phyloP scores from a whole-genome alignment of 2,329 filamentous ascomycete species.

The Pestalotiopsis sp. region DNA sequence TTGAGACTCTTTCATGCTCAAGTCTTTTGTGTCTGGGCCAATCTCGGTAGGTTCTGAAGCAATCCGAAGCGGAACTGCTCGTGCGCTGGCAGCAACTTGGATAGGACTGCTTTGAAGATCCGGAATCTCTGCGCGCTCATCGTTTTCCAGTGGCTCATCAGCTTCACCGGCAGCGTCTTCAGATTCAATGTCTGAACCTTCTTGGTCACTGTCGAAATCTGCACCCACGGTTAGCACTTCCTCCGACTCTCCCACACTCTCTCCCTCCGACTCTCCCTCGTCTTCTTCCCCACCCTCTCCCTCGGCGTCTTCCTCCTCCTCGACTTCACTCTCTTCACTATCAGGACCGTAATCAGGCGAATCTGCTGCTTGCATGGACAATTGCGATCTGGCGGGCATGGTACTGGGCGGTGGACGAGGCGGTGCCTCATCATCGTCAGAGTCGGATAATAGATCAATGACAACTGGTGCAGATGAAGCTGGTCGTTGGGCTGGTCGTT shows the following conservation, averaged over 20 bases:
- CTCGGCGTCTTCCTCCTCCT: conserved; percentile 15
- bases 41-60: neutral
- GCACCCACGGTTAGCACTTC: conserved; percentile 16
- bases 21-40: neutral
- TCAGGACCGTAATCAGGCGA: conserved; percentile 8
- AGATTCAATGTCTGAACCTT: conserved; percentile 10
- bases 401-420: neutral
- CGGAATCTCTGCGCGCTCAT: neutral
- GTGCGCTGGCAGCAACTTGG: neutral
- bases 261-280: conserved; percentile 20
- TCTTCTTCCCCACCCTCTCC: conserved; percentile 18
- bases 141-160: neutral
- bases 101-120: neutral
- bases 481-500: conserved; percentile 9
- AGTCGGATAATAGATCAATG: conserved; percentile 28
- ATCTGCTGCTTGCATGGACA: neutral
- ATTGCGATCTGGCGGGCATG: neutral
- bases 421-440: conserved; percentile 25
- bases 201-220: conserved; percentile 19
- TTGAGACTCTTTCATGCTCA: neutral
- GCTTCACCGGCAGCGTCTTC: neutral
- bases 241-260: conserved; percentile 17
- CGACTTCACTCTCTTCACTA: conserved; percentile 17
- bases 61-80: neutral
- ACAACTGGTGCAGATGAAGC: conserved; percentile 21